Evolutionary conservation across 2,329 filamentous ascomycete genomes (phyloP).

Genomic region (Allantophomopsis cytisporea): DNA sequence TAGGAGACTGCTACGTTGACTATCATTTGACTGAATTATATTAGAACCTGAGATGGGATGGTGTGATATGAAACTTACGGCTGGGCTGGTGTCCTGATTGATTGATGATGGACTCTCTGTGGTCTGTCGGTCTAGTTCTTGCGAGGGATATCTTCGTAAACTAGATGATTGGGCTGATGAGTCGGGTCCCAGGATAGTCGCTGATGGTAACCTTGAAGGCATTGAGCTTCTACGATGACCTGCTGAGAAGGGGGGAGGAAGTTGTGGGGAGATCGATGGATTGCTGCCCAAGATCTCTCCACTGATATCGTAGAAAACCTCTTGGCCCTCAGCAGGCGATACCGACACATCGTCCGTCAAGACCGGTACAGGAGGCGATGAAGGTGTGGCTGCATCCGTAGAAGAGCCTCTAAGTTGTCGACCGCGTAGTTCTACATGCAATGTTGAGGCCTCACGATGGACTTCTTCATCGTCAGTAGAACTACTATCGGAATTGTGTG

Average conservation of each 20-base stretch:
- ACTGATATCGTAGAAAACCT: not conserved
- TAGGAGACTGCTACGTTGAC: constrained; percentile 1
- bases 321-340: not conserved
- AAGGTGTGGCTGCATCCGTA: not conserved
- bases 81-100: too few species aligned
- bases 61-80: too few species aligned
- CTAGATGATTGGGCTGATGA: too few species aligned
- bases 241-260: constrained; percentile 17
- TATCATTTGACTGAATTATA: too few species aligned
- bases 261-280: not conserved
- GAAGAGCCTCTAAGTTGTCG: too few species aligned
- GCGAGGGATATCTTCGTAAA: too few species aligned
- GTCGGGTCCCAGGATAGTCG: not conserved
- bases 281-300: not conserved
- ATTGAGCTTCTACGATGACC: constrained; percentile 9
- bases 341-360: not conserved
- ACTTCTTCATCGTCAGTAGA: too few species aligned
- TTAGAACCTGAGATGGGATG: too few species aligned
- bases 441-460: too few species aligned
- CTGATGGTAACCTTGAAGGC: constrained; percentile 7
- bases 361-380: not conserved
- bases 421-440: too few species aligned
- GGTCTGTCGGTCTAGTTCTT: too few species aligned
- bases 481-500: constrained; percentile 1
- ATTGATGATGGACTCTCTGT: too few species aligned